Base-by-base conservation (phyloP, 2,329 filamentous ascomycete genomes). In the Penicillium brasilianum region DNA sequence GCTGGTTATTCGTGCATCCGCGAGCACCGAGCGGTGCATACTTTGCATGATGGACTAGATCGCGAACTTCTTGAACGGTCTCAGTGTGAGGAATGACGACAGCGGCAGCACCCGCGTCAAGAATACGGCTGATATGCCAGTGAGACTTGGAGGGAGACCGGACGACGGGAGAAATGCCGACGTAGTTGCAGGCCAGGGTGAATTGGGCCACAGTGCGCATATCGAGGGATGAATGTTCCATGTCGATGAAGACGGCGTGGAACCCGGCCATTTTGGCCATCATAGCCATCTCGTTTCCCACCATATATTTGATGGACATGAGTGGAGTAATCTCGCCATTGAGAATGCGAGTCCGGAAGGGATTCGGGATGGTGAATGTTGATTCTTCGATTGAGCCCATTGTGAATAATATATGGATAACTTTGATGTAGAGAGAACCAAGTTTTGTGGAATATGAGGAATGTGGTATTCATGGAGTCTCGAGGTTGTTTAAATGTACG, bases 181-280 rank as follows among this genome's bases (percentile, higher is more conserved):
- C 77, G 54, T 75, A 77, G 34, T 76, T 71, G 53, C 72, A 76
- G 18, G 79, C 78, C 6, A 79, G 71, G 54, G 74, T 74, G 11
- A 81, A 70, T 58, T 80, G 78, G 16, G 69, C 65, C 8, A 74
- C 72, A 0, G 71, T 67, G 60, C 74, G 72, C 20, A 82, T 66
- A 57, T 75, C 72, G 32, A 81, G 69, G 2, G 75, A 66, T 2
- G 76, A 78, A 61, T 82, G 80, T 61, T 82, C 79, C 76, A 82
- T 78, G 56, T 82, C 79, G 58, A 82, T 76, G 58, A 81, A 74
- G 41, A 81, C 71, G 43, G 74, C 78, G 52, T 80, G 73, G 54
- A 79, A 74, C 8, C 78, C 78, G 11, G 79, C 77, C 55, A 73
- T 77, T 49, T 74, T 72, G 30, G 72, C 41, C 25, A 49, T 51